These are phyloP conservation scores for Petunia secreta DNA, from an alignment of 257 asterid species.

Conservation along the genomic window DNA sequence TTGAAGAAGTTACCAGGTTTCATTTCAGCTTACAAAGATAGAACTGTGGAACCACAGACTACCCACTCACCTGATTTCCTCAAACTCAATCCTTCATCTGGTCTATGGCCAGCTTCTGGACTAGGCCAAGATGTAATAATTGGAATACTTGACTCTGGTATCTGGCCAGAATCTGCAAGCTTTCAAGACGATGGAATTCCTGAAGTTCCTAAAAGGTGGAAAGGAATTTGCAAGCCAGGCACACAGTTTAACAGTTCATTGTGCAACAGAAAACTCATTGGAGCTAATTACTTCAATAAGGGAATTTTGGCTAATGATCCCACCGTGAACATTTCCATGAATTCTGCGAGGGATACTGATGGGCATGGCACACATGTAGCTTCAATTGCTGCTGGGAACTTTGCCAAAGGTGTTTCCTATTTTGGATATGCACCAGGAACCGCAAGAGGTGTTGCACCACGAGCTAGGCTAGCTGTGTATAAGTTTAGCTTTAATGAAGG, in stretches of 20 bases:
- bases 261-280: constrained; percentile 37
- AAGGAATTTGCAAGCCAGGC: constrained; percentile 30
- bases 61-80: constrained; percentile 33
- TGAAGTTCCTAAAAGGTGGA: constrained; percentile 35
- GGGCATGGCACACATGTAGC: constrained; percentile 32
- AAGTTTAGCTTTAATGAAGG: constrained; percentile 34
- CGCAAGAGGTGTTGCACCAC: constrained; percentile 34
- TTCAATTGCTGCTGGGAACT: constrained; percentile 28
- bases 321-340: constrained; percentile 26
- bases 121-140: constrained; percentile 31
- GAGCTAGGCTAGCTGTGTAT: constrained; percentile 30
- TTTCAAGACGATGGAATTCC: constrained; percentile 29
- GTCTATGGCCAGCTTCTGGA: constrained; percentile 30
- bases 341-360: constrained; percentile 27
- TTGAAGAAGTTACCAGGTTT: constrained; percentile 29
- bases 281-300: constrained; percentile 36
- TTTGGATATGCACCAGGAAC: constrained; percentile 34
- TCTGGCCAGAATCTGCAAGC: constrained; percentile 32
- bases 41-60: constrained; percentile 23
- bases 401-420: constrained; percentile 27
- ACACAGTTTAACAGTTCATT: constrained; percentile 32
- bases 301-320: constrained; percentile 34
- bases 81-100: constrained; percentile 26
- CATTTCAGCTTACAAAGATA: constrained; percentile 31
- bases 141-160: constrained; percentile 28